Evolutionary conservation across 306 rosid genomes (phyloP), one percentile per base, ranked within the genome.

Genomic region (Alnus rubra): DNA sequence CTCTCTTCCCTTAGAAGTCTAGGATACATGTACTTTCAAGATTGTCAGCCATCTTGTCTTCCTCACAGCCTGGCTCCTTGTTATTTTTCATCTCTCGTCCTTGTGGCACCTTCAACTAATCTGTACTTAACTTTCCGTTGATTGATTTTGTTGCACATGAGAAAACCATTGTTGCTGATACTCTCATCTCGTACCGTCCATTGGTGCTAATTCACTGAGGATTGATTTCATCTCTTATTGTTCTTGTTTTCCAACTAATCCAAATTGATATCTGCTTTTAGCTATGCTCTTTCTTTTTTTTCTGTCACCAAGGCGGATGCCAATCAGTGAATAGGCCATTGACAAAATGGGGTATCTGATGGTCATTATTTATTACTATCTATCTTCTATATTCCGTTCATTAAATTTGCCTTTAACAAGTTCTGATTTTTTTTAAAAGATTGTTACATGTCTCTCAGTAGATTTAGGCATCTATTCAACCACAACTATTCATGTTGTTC

Each of bases 211-310:
- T 69, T 60, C 58, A 74, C 65, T 52, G 68, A 35, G 37, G 58
- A 63, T 74, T 77, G 73, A 37, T 78, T 69, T 71, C 47, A 47
- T 49, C 67, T 55, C 67, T 50, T 58, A n/a, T 19, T 9, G 59
- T 74, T 19, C 69, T 30, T 56, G 60, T 28, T 77, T 77, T 45
- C 9, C 30, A 47, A 54, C 49, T 48, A 54, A 47, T 45, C 33
- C 74, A 28, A 15, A 37, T 79, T 76, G 67, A 39, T 58, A 72
- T 73, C 7, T 76, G 69, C 50, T 50, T 73, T 71, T 65, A 3
- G 37, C 37, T 33, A 42, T 42, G 45, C 45, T 42, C 45, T 0
- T 42, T 23, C 0, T 37, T 42, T 42, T 42, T 42, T 42, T 42
- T 42, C 7, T 4, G 45, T 42, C 6, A 42, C 45, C 45, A 42